A percentile compares a stretch with the other conserved stretches of the same genome.
Evolutionary conservation across 2,329 filamentous ascomycete genomes (phyloP).

Genomic region (Colletotrichum acutatum): DNA sequence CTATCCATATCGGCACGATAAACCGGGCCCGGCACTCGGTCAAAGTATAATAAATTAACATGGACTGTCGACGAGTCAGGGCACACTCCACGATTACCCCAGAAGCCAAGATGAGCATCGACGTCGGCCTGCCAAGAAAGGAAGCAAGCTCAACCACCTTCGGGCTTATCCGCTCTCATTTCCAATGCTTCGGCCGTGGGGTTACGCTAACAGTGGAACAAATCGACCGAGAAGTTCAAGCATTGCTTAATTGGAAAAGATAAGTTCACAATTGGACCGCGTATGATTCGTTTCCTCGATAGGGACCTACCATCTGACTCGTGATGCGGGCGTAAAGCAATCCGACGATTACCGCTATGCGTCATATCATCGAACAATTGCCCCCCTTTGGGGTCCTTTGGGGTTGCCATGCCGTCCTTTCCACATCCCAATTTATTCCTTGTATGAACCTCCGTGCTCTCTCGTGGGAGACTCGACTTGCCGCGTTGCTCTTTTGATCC

Average conservation of each 20-base stretch:
- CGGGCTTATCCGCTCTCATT: not conserved
- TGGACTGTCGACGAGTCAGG: constrained; percentile 22
- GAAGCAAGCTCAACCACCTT: not conserved
- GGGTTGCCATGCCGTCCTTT: not conserved
- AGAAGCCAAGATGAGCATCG: constrained; percentile 18
- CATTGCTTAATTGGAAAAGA: constrained; percentile 8
- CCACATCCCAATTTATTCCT: not conserved
- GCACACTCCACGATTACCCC: constrained; percentile 26
- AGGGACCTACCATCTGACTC: constrained; percentile 20
- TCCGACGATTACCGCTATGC: constrained; percentile 20
- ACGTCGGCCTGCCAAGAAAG: not conserved
- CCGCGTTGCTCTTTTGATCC: not conserved
- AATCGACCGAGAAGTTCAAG: constrained; percentile 1
- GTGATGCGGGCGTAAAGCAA: not conserved
- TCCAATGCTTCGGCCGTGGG: not conserved
- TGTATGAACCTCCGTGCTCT: not conserved
- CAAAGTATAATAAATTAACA: constrained; percentile 23
- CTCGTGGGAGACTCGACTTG: not conserved
- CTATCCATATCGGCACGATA: not conserved
- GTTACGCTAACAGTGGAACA: not conserved
- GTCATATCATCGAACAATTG: constrained; percentile 3
- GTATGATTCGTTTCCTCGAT: not conserved
- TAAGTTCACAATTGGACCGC: not conserved
- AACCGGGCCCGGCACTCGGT: constrained; percentile 9
- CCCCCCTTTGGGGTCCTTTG: not conserved